Evolutionary conservation across 2,329 filamentous ascomycete species (phyloP).

Genomic region (Arachnomyces sp.): DNA sequence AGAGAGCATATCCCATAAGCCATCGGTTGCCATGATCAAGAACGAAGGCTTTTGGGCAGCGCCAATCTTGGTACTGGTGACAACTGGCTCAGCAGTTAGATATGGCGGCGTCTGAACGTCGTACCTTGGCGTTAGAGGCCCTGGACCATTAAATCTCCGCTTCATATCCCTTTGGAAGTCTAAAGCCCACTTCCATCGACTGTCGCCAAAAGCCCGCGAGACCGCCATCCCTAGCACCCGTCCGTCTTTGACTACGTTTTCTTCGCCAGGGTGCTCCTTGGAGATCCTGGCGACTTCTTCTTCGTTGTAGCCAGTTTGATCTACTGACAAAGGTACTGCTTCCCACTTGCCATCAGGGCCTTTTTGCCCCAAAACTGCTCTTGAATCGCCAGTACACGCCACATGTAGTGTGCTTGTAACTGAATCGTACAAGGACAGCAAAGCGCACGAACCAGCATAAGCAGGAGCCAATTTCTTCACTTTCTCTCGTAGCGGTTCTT

Average conservation of each 20-base stretch:
- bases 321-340: conserved; percentile 50
- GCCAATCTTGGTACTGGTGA: conserved; percentile 50
- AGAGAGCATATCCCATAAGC: conserved; percentile 57
- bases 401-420: conserved; percentile 48
- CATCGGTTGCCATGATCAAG: conserved; percentile 60
- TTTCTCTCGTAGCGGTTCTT: conserved; percentile 16
- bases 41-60: conserved; percentile 44
- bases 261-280: conserved; percentile 56
- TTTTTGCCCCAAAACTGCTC: conserved; percentile 52
- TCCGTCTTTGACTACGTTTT: conserved; percentile 49
- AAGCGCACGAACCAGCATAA: conserved; percentile 54
- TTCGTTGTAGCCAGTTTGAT: conserved; percentile 59
- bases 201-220: conserved; percentile 62
- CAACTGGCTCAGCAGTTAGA: conserved; percentile 58
- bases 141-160: conserved; percentile 22
- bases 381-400: conserved; percentile 61
- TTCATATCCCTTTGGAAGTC: conserved; percentile 39
- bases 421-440: conserved; percentile 57
- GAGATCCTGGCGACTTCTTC: conserved; percentile 51
- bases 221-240: conserved; percentile 56
- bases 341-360: conserved; percentile 39
- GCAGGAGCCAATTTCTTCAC: conserved; percentile 18
- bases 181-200: conserved; percentile 59
- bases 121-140: conserved; percentile 36
- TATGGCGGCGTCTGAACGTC: conserved; percentile 52